Base-by-base conservation (phyloP, 495 filamentous ascomycete species). In the Penicillium subrubescens region DNA sequence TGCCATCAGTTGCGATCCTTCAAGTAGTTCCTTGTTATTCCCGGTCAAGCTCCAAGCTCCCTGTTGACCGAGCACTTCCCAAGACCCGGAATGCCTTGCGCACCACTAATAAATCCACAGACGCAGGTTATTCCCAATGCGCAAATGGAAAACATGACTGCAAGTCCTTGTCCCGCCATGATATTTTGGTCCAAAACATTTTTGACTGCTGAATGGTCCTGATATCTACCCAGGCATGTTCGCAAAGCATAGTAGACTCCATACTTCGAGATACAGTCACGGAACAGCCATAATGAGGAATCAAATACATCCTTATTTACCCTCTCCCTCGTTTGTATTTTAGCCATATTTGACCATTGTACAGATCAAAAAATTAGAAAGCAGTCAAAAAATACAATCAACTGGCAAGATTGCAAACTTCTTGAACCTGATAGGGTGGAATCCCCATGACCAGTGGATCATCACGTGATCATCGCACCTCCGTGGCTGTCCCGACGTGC, bases 401-500 rank as follows among this genome's bases (percentile, higher is more conserved):
- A 5, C 12, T 11, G 37, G 14, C 14, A 41, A 14, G 37, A 41
- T 41, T 41, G 37, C 37, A 41, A 41, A 41, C 37, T 41, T 41
- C 31, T 29, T n/a, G 3, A 34, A 23, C 12, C 8, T 4, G 2
- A 48, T 48, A 48, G 44, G 44, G 43, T 46, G 43, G 19, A 19
- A 46, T 46, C 19, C 43, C 43, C 19, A 46, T 2, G 43, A 48
- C 43, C 7, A 12, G 19, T 25, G 19, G 19, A 19, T 10, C n/a
- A 19, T 34, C 51, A 54, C 51, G 51, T 54, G 51, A 54, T n/a
- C 0, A 12, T 5, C 51, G 58, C 61, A 70, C 68, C 65, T 66
- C 62, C 68, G 61, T 58, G 39, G 44, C 59, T 60, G 59, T 51
- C 68, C 60, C 62, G 46, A 64, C 61, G 65, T 61, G 60, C 65